Percentiles rank a stretch among this genome's conserved stretches.
Conservation (phyloP, 768 basidiomycete genomes). For the Melanogaster broomeanus region DNA sequence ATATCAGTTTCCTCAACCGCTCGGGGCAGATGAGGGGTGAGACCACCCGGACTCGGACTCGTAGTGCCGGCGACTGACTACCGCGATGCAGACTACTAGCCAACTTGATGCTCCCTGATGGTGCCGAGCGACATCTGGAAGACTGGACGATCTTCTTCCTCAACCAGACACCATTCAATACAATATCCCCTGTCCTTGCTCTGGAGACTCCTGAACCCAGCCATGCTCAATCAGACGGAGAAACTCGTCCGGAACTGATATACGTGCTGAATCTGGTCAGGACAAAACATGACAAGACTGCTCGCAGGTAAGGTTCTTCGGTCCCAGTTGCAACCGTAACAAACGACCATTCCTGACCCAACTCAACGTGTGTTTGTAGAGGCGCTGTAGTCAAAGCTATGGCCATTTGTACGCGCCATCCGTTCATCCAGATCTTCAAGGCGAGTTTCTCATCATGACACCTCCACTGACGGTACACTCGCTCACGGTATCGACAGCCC, state of each 20-base stretch:
- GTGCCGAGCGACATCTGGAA: conserved; percentile 90
- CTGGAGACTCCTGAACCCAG: conserved; percentile 52
- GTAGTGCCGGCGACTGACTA: conserved; percentile 1
- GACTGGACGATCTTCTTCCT: conserved; percentile 99
- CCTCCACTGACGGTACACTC: not conserved
- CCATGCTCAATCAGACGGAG: conserved; percentile 30
- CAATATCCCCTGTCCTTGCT: conserved; percentile 79
- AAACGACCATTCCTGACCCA: conserved; percentile 8
- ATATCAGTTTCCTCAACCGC: conserved; percentile 93
- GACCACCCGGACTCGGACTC: conserved; percentile 11
- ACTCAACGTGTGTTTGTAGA: conserved; percentile 40
- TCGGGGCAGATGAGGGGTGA: conserved; percentile 94
- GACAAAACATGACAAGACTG: conserved; percentile 86
- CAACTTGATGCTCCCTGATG: conserved; percentile 98
- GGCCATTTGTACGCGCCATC: conserved; percentile 90
- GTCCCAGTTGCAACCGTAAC: conserved; percentile 2
- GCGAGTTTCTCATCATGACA: conserved; percentile 38
- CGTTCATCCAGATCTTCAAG: conserved; percentile 96
- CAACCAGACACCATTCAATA: conserved; percentile 90
- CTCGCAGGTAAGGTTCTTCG: conserved; percentile 58
- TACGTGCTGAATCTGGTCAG: conserved; percentile 91
- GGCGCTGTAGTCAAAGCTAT: conserved; percentile 94
- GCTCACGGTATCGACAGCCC: conserved; percentile 54
- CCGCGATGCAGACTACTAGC: conserved; percentile 72
- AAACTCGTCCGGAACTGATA: conserved; percentile 53